Evolutionary conservation across 2,329 filamentous ascomycete species (phyloP).

Genomic region (Lasiodiplodia hormozganensis): DNA sequence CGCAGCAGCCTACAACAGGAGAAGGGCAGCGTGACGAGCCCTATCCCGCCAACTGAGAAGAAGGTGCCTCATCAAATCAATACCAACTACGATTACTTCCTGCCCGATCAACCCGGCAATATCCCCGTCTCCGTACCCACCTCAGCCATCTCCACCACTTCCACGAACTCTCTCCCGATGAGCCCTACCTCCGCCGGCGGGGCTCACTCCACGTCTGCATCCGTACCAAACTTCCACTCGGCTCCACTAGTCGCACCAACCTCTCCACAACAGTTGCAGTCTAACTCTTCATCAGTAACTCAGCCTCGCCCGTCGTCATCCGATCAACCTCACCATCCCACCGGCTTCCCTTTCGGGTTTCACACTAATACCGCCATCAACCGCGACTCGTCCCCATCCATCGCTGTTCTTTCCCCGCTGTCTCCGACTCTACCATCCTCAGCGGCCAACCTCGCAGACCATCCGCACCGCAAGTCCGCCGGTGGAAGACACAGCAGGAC

Average conservation of each 20-base stretch:
- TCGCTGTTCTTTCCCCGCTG: constrained; percentile 12
- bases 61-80: constrained; percentile 25
- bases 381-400: constrained; percentile 4
- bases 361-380: background rate
- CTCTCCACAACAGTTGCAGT: constrained; percentile 8
- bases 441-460: constrained; percentile 8
- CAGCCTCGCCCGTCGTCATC: background rate
- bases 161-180: constrained; percentile 10
- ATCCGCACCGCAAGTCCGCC: constrained; percentile 11
- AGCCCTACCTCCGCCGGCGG: constrained; percentile 2
- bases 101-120: constrained; percentile 33
- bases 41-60: constrained; percentile 34
- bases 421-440: background rate
- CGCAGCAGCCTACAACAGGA: constrained; percentile 4
- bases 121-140: constrained; percentile 41
- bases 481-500: constrained; percentile 42
- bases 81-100: constrained; percentile 33
- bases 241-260: constrained; percentile 1
- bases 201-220: background rate
- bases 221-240: background rate
- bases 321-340: background rate
- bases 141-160: constrained; percentile 42
- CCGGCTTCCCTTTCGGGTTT: background rate
- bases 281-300: constrained; percentile 1
- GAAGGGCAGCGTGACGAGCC: background rate